Percentiles rank a stretch among this genome's conserved stretches.
Evolutionary conservation across 768 basidiomycete genomes (phyloP).

Genomic region (Strobilomyces confusus): DNA sequence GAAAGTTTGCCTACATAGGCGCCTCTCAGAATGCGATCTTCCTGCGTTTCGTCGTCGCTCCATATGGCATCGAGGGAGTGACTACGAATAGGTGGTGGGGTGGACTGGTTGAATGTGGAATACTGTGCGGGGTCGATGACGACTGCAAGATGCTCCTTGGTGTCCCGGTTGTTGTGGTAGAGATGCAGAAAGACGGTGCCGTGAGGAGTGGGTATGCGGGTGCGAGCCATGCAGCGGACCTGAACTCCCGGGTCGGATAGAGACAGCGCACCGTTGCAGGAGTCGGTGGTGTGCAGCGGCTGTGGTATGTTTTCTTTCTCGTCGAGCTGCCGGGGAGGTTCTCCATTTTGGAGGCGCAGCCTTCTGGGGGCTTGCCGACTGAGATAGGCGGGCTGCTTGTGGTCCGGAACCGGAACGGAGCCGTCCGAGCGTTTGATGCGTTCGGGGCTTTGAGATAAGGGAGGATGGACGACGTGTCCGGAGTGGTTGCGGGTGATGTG

Average conservation of each 20-base stretch:
- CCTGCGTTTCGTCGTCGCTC: constrained; percentile 82
- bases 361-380: constrained; percentile 75
- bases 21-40: constrained; percentile 90
- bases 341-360: constrained; percentile 42
- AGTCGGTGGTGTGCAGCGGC: constrained; percentile 25
- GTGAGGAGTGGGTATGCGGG: constrained; percentile 94
- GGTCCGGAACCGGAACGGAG: constrained; percentile 32
- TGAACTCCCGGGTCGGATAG: constrained; percentile 39
- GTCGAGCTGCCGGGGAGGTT: constrained; percentile 25
- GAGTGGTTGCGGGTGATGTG: constrained; percentile 84
- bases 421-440: constrained; percentile 50
- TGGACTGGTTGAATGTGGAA: constrained; percentile 36
- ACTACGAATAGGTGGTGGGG: constrained; percentile 69
- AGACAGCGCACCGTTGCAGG: constrained; percentile 38
- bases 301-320: constrained; percentile 51
- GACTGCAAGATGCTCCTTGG: constrained; percentile 93
- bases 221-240: constrained; percentile 94
- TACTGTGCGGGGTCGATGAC: constrained; percentile 91
- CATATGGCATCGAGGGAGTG: constrained; percentile 78
- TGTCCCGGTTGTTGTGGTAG: constrained; percentile 90
- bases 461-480: constrained; percentile 68
- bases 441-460: constrained; percentile 42
- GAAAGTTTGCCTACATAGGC: constrained; percentile 87
- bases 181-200: constrained; percentile 91
- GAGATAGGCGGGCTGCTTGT: constrained; percentile 55